These are phyloP conservation scores for Clavispora vitiphila DNA, from an alignment of 805 yeast genomes.

Conservation along the genomic window DNA sequence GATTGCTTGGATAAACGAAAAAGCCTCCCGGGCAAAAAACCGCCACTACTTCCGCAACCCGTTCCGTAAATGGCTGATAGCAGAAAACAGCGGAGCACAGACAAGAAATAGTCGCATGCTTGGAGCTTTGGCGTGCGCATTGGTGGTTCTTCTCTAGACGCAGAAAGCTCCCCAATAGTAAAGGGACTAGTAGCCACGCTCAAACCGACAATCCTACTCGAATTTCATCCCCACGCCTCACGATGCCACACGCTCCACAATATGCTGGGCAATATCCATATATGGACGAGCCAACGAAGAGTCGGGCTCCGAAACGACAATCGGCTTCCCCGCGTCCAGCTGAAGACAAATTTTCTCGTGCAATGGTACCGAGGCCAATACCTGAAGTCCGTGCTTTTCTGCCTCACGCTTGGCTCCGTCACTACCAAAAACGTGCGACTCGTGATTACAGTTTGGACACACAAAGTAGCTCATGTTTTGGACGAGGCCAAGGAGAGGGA, in stretches of 20 bases:
- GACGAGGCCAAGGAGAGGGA: conserved; percentile 72
- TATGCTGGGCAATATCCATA: conserved; percentile 38
- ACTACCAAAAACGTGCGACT: conserved; percentile 68
- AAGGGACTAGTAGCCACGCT: no score
- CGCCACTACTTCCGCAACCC: not conserved
- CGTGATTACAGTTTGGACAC: conserved; percentile 74
- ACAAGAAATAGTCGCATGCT: not conserved
- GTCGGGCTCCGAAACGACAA: conserved; percentile 42
- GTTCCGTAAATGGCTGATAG: not conserved
- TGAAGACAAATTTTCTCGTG: conserved; percentile 52
- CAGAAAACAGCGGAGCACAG: not conserved
- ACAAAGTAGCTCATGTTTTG: conserved; percentile 77
- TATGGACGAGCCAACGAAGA: conserved; percentile 40
- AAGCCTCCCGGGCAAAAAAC: not conserved
- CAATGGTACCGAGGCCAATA: conserved; percentile 67
- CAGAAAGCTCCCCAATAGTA: no score
- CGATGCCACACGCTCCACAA: not conserved
- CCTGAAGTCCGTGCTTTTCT: conserved; percentile 38
- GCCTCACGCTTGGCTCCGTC: conserved; percentile 56
- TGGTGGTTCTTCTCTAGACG: not conserved
- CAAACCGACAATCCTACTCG: no score
- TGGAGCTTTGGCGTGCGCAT: not conserved
- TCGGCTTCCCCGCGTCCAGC: conserved; percentile 64
- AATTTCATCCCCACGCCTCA: no score
- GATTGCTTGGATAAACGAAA: not conserved